These are phyloP conservation scores for Pugionium dolabratum DNA, from an alignment of 345 rosid genomes.

Conservation along the genomic window DNA sequence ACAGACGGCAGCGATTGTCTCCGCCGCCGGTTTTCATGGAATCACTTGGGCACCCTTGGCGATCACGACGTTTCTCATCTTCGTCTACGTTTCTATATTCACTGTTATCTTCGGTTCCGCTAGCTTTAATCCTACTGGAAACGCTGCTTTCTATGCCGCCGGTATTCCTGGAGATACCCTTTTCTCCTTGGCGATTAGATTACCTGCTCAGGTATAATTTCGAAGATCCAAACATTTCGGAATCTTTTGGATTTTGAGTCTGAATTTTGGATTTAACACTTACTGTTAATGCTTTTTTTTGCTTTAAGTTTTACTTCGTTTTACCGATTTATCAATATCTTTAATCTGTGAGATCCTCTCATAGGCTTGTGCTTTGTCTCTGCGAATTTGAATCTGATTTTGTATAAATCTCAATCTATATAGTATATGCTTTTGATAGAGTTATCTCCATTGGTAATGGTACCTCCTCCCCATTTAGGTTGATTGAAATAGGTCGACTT, in stretches of 20 bases:
- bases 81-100: conserved; percentile 66
- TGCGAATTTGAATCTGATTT: conserved; percentile 16
- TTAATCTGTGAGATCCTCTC: not conserved
- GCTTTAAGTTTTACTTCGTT: conserved; percentile 5
- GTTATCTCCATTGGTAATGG: conserved; percentile 23
- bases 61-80: conserved; percentile 59
- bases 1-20: conserved; percentile 51
- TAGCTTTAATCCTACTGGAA: conserved; percentile 88
- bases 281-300: not conserved
- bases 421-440: conserved; percentile 27
- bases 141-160: conserved; percentile 79
- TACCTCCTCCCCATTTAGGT: not conserved
- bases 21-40: conserved; percentile 51
- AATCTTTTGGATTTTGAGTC: not conserved
- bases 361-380: conserved; percentile 14
- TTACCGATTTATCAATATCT: conserved; percentile 5
- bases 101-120: conserved; percentile 76
- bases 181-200: conserved; percentile 81
- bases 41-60: conserved; percentile 54
- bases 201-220: conserved; percentile 77
- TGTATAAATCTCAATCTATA: conserved; percentile 7
- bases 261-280: conserved; percentile 1
- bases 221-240: conserved; percentile 8
- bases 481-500: not conserved
- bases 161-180: conserved; percentile 76